Evolutionary conservation across 2,329 filamentous ascomycete species (phyloP).

Genomic region (Stachybotrys chlorohalonatus): DNA sequence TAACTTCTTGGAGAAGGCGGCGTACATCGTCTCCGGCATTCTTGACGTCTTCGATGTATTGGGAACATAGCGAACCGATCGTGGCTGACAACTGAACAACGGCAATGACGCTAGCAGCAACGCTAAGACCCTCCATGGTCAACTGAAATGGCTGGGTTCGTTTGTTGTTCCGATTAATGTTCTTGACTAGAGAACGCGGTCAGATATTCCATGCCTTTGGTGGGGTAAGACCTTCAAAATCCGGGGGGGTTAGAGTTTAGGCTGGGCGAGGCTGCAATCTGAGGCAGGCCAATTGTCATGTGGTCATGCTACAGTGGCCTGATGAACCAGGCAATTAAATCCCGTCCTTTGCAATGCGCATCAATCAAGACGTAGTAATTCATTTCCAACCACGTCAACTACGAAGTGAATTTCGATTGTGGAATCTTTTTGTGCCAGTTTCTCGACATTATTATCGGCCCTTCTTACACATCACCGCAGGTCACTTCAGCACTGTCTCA

Average conservation of each 20-base stretch:
- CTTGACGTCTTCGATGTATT: conserved; percentile 1
- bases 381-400: too few species aligned
- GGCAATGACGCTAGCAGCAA: background rate
- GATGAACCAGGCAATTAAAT: too few species aligned
- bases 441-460: too few species aligned
- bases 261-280: background rate
- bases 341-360: too few species aligned
- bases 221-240: background rate
- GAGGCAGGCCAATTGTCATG: background rate
- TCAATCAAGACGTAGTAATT: too few species aligned
- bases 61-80: background rate
- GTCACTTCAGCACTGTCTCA: background rate
- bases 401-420: too few species aligned
- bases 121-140: background rate
- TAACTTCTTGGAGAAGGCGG: background rate
- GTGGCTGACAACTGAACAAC: background rate
- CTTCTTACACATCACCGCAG: too few species aligned
- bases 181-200: background rate
- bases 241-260: too few species aligned
- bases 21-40: background rate
- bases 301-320: background rate
- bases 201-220: background rate
- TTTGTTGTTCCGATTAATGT: background rate
- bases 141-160: background rate
- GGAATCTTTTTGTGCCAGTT: too few species aligned